Evolutionary conservation across 306 rosid genomes (phyloP).

Genomic region (Acacia confusa): DNA sequence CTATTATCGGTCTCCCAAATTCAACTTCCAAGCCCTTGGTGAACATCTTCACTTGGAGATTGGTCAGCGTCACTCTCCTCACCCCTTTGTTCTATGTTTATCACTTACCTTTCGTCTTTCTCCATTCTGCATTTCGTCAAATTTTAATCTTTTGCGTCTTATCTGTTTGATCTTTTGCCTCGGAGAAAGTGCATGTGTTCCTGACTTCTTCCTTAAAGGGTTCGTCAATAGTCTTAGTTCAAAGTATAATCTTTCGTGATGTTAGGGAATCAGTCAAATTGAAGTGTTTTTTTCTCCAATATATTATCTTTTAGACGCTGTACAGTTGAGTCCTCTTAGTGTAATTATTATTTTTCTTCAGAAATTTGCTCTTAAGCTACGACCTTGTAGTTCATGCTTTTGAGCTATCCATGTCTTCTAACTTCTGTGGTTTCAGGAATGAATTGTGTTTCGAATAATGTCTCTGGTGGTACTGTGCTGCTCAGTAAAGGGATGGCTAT

Average conservation of each 20-base stretch:
- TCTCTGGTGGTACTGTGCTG: constrained; percentile 31
- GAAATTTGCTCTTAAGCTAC: not conserved
- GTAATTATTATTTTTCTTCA: not conserved
- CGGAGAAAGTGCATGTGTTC: not conserved
- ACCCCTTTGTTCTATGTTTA: not conserved
- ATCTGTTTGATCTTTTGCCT: not conserved
- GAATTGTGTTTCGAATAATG: constrained; percentile 19
- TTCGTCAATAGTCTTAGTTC: not conserved
- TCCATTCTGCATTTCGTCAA: not conserved
- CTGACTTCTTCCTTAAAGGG: not conserved
- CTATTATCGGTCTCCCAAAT: not conserved
- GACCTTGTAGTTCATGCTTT: not conserved
- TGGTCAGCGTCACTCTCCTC: not conserved
- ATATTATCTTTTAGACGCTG: not conserved
- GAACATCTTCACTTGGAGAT: not conserved
- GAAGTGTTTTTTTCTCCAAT: too few relatives aligned
- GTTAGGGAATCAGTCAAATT: not conserved
- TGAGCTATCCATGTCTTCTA: not conserved
- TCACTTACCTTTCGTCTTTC: not conserved
- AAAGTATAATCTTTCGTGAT: not conserved
- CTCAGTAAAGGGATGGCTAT: constrained; percentile 36
- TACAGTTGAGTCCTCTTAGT: not conserved
- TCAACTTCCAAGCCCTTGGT: not conserved
- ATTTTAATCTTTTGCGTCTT: not conserved
- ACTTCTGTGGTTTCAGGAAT: constrained; percentile 33